Base-by-base conservation (phyloP, 345 rosid genomes). In the Corchorus olitorius region DNA sequence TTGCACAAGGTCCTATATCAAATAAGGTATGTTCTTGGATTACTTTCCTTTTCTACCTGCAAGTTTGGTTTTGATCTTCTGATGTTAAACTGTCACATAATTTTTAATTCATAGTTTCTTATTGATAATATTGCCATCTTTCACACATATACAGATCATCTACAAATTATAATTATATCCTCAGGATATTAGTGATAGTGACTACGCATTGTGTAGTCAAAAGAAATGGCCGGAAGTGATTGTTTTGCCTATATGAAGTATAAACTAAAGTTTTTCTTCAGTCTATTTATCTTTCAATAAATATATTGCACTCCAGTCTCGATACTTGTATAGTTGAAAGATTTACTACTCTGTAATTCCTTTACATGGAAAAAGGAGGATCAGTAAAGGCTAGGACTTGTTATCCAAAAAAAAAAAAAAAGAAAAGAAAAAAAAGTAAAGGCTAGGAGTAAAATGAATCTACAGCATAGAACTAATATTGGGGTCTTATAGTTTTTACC, bases 1-100 rank as follows among this genome's bases (percentile, higher is more conserved):
- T 97, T 87, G 99, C 99, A 0, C 91, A 87, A 76, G 97, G 99
- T 61, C 99, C 99, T 70, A 85, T 97, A 73, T 65, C 99, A 53
- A 97, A 97, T 84, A 94, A 97, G 97, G 99, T 97, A 37, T 70
- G 77, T 34, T 45, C 10, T 53, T 53, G 69, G 20, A 58, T 70
- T 39, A 52, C 55, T 37, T 75, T 35, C 14, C 5, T 33, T 53
- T 37, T 45, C 62, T 5, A 34, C 15, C 45, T 60, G 5, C 53
- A 52, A 48, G 45, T 54, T 71, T 19, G 45, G 43, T 70, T 2
- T 68, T 8, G 76, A n/a, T 58, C 63, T 66, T 59, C 34, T 37
- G 52, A 43, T 61, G 11, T 4, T 46, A 46, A 22, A 22, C 12
- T 13, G 22, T 27, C 34, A 39, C 34, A 27, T 7, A 22, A 34